phyloP scores from a whole-genome alignment of 129 eudicot genomes.

The Pseudognaphalium luteoalbum region DNA sequence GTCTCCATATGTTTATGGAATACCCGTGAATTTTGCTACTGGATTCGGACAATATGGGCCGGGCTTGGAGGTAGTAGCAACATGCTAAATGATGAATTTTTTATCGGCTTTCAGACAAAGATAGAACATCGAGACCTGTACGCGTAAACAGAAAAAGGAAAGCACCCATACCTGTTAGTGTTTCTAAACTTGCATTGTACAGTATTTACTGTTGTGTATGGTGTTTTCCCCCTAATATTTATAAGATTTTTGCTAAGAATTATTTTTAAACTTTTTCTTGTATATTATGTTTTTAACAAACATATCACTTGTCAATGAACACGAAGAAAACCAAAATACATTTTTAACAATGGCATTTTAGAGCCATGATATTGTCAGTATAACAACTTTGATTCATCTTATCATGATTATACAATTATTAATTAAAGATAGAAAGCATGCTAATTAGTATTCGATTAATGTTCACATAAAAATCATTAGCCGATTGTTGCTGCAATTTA shows the following conservation, averaged over 20 bases:
- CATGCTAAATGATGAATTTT: constrained; percentile 13
- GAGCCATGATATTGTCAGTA: neutral
- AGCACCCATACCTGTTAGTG: neutral
- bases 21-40: neutral
- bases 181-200: constrained; percentile 25
- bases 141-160: constrained; percentile 21
- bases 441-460: neutral
- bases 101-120: constrained; percentile 10
- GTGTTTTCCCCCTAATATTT: constrained; percentile 17
- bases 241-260: constrained; percentile 8
- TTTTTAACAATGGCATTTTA: neutral
- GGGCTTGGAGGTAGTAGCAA: constrained; percentile 21
- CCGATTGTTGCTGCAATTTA: constrained; percentile 12
- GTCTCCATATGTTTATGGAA: neutral
- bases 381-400: neutral
- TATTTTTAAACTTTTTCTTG: constrained; percentile 4
- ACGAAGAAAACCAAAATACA: constrained; percentile 17
- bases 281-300: constrained; percentile 3
- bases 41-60: constrained; percentile 11
- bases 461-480: neutral
- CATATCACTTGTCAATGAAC: constrained; percentile 27
- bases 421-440: neutral
- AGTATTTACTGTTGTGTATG: constrained; percentile 18
- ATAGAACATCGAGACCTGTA: constrained; percentile 18
- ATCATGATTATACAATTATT: neutral